Conservation (phyloP, 2,329 filamentous ascomycete species). For the Aspergillus costaricaensis region DNA sequence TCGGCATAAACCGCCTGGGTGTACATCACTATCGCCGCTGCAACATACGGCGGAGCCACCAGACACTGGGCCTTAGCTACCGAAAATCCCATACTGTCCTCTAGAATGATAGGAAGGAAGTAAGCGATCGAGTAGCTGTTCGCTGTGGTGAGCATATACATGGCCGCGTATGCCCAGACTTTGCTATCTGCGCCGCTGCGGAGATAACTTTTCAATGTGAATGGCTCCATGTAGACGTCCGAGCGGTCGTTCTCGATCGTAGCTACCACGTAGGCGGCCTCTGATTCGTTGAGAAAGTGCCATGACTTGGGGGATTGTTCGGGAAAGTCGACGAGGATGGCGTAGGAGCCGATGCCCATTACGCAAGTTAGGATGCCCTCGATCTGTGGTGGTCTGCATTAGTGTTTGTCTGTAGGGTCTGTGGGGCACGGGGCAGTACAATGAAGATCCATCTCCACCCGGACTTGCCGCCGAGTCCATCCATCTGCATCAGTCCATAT, state of each 20-base stretch:
- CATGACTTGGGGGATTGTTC: conserved; percentile 8
- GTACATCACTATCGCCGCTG: conserved; percentile 72
- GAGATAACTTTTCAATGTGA: conserved; percentile 52
- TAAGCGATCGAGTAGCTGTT: conserved; percentile 77
- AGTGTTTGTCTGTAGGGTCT: not conserved
- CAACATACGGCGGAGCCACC: conserved; percentile 68
- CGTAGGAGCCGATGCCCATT: not conserved
- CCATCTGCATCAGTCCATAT: not conserved
- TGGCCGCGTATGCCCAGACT: conserved; percentile 57
- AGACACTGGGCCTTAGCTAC: conserved; percentile 68
- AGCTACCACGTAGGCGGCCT: conserved; percentile 53
- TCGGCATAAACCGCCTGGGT: conserved; percentile 62
- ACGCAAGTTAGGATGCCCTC: not conserved
- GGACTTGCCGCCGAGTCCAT: not conserved
- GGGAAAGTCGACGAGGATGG: conserved; percentile 1
- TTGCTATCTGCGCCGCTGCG: conserved; percentile 52
- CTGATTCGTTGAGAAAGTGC: conserved; percentile 37
- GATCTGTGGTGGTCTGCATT: not conserved
- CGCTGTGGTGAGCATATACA: conserved; percentile 62
- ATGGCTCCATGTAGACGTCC: conserved; percentile 53
- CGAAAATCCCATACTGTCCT: conserved; percentile 62
- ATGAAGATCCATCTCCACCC: not conserved
- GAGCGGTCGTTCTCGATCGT: conserved; percentile 56
- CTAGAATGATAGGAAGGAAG: conserved; percentile 75
- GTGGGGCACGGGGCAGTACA: not conserved